A percentile compares a stretch with the other conserved stretches of the same genome.
phyloP scores from a whole-genome alignment of 2,329 filamentous ascomycete genomes.

The Neophaeococcomyces mojaviensis region DNA sequence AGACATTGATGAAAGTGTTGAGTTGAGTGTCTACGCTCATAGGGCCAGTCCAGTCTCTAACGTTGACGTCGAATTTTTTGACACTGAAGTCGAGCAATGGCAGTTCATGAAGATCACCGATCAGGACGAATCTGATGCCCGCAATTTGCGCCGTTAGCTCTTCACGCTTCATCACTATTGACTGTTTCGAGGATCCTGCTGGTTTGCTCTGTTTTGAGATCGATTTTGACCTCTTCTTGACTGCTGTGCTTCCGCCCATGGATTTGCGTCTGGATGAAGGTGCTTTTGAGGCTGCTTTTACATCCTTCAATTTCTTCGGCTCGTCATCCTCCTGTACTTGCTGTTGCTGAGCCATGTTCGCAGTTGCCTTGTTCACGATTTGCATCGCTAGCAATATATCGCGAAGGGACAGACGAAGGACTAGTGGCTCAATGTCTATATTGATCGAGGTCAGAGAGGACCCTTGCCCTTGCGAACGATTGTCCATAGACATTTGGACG shows the following conservation, averaged over 20 bases:
- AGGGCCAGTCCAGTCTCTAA: slow-evolving; percentile 83
- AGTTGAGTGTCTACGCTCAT: slow-evolving; percentile 84
- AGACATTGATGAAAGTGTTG: slow-evolving; percentile 91
- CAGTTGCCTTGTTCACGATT: slow-evolving; percentile 82
- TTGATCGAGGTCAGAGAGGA: slow-evolving; percentile 68
- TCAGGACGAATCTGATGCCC: slow-evolving; percentile 83
- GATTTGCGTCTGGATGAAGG: slow-evolving; percentile 43
- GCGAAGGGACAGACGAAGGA: slow-evolving; percentile 79
- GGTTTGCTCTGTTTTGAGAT: slow-evolving; percentile 35
- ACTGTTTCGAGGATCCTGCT: slow-evolving; percentile 36
- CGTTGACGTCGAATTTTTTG: slow-evolving; percentile 76
- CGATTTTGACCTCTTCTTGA: slow-evolving; percentile 38
- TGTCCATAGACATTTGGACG: slow-evolving; percentile 80
- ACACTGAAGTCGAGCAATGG: slow-evolving; percentile 90
- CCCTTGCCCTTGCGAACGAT: slow-evolving; percentile 51
- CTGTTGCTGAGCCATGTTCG: slow-evolving; percentile 50
- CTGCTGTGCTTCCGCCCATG: slow-evolving; percentile 36
- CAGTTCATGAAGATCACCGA: slow-evolving; percentile 91
- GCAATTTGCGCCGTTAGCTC: slow-evolving; percentile 80
- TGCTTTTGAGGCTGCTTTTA: slow-evolving; percentile 27
- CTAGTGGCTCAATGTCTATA: slow-evolving; percentile 81
- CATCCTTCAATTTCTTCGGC: slow-evolving; percentile 43
- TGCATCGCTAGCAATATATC: slow-evolving; percentile 93
- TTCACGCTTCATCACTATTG: slow-evolving; percentile 58
- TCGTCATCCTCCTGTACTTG: slow-evolving; percentile 47